Evolutionary conservation across 1,284 basidiomycete species (phyloP).

Genomic region (Ceratobasidium sp.): DNA sequence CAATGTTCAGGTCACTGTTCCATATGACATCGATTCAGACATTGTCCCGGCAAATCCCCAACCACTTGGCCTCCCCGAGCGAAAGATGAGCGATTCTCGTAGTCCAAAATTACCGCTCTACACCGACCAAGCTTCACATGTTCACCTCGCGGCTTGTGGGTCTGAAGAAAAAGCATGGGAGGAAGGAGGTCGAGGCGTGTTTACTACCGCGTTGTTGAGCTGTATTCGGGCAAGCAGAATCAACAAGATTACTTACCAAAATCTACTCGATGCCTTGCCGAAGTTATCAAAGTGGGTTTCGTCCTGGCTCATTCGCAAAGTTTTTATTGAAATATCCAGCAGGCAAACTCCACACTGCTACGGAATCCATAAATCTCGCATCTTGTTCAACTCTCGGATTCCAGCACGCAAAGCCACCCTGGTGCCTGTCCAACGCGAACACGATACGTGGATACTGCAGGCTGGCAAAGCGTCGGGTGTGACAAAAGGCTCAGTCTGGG

Average conservation of each 20-base stretch:
- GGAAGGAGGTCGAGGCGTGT: conserved; percentile 62
- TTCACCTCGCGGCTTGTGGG: conserved; percentile 36
- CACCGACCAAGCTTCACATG: conserved; percentile 17
- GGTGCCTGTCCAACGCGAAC: conserved; percentile 62
- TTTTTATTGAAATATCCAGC: background rate
- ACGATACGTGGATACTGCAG: conserved; percentile 60
- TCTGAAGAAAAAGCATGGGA: conserved; percentile 41
- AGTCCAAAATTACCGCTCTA: background rate
- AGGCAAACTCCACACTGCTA: conserved; percentile 67
- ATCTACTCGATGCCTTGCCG: conserved; percentile 59
- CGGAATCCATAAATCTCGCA: conserved; percentile 65
- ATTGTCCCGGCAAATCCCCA: background rate
- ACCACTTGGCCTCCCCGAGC: background rate
- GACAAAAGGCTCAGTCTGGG: conserved; percentile 64
- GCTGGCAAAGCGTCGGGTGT: conserved; percentile 73
- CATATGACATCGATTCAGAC: conserved; percentile 12
- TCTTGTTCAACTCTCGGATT: conserved; percentile 69
- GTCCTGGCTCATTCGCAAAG: background rate
- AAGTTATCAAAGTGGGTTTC: conserved; percentile 50
- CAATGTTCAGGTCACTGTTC: background rate
- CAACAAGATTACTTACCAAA: conserved; percentile 67
- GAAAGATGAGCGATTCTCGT: background rate
- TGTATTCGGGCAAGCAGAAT: conserved; percentile 64
- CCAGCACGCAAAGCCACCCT: conserved; percentile 66
- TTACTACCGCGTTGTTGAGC: conserved; percentile 69